Percentiles rank a stretch among this genome's conserved stretches.
Evolutionary conservation across 1,139 yeast species (phyloP).

Genomic region (Yamadazyma blattariae): DNA sequence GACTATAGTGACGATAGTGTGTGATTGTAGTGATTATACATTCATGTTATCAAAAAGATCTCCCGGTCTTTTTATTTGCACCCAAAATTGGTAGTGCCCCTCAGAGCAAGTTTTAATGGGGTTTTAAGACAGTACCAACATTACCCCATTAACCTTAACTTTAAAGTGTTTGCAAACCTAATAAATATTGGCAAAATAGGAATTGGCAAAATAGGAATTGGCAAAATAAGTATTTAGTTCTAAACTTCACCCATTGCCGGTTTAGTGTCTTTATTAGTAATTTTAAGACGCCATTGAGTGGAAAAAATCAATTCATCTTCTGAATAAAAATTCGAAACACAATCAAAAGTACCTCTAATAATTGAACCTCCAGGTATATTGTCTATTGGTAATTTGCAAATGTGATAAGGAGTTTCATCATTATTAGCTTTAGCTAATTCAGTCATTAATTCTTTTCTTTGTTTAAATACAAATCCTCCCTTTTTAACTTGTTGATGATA

Average conservation of each 20-base stretch:
- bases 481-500: conserved; percentile 35
- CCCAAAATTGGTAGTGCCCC: no score
- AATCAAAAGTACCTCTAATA: conserved; percentile 32
- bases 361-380: conserved; percentile 34
- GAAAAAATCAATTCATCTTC: conserved; percentile 24
- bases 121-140: no score
- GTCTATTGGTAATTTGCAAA: conserved; percentile 27
- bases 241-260: conserved; percentile 21
- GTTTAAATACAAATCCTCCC: conserved; percentile 27
- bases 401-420: conserved; percentile 15
- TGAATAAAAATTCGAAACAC: conserved; percentile 26
- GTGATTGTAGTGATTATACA: no score
- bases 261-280: conserved; percentile 20
- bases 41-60: no score
- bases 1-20: no score
- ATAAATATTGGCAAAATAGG: no score
- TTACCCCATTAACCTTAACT: no score
- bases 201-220: no score
- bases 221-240: no score
- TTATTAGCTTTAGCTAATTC: conserved; percentile 20
- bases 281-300: conserved; percentile 27
- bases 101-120: no score
- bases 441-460: conserved; percentile 21
- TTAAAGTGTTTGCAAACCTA: no score
- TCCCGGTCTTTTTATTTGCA: no score